Base-by-base conservation (phyloP, 139 green algal species). In the Chlorella ohadii region DNA sequence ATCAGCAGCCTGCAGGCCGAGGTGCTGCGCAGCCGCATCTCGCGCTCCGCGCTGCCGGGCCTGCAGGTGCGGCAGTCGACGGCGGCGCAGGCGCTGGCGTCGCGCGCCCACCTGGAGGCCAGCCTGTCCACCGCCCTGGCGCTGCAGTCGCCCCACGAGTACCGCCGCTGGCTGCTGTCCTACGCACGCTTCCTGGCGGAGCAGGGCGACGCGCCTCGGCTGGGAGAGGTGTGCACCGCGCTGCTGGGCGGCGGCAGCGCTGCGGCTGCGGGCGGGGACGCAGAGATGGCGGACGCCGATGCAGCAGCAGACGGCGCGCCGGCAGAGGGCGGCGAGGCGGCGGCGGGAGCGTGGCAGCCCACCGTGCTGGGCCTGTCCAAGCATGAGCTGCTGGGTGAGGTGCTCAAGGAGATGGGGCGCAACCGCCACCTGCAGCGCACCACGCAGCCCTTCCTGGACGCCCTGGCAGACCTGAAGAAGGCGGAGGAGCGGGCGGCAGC, bases 111-210 rank as follows among this genome's bases (percentile, higher is more conserved):
- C 72, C 71, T 94, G 72, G 93, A 96, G 79, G 44, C 76, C 75
- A 92, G 91, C 77, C 78, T 96, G 76, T 90, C 91, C 13, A 77
- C 91, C 4, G 90, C 92, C 36, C 80, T 90, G 64, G 85, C 85
- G 13, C 72, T 96, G 74, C 51, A 79, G 44, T 86, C 76, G 12
- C 31, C 84, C 22, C 36, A 76, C 28, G 93, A 96, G 77, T 95
- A 91, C 86, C 76, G 84, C 47, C 81, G 86, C 57, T 95, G 90
- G 89, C 89, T 96, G 31, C 47, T 85, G 1, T 90, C 90, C 5
- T 96, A 96, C 78, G 91, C 88, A 22, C 79, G 85, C 55, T 66
- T 92, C 63, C 86, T 95, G 59, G 73, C 85, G 73, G 89, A 79
- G 22, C 72, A 77, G 7, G 77, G 34, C 6, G 84, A 90, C 9